A percentile compares a stretch with the other conserved stretches of the same genome.
Conservation (phyloP, 495 filamentous ascomycete species). For the Tuber microsphaerosporum region DNA sequence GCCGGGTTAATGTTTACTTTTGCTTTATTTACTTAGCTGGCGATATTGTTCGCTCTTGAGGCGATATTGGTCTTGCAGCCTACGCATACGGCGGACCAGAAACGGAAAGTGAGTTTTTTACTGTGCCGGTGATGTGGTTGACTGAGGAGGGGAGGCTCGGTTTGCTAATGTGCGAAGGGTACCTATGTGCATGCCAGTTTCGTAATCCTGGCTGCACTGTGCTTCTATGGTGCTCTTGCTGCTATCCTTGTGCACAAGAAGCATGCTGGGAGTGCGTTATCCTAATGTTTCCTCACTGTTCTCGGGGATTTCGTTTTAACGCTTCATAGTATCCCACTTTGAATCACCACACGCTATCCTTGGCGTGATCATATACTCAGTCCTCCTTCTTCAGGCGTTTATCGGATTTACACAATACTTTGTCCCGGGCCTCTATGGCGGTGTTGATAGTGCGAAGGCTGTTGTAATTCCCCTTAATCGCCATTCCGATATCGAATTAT, state of each 20-base stretch:
- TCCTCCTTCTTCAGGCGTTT: slow-evolving; percentile 62
- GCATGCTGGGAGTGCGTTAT: slow-evolving; percentile 14
- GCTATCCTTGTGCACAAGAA: slow-evolving; percentile 33
- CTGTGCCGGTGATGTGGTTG: neutral
- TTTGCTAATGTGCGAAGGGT: slow-evolving; percentile 46
- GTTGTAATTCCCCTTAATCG: slow-evolving; percentile 39
- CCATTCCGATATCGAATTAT: neutral
- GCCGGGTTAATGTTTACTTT: neutral
- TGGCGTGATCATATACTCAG: slow-evolving; percentile 66
- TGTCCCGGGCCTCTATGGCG: slow-evolving; percentile 62
- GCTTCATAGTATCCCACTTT: slow-evolving; percentile 52
- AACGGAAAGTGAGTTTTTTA: slow-evolving; percentile 44
- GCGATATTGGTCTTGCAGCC: slow-evolving; percentile 81
- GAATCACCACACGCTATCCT: slow-evolving; percentile 71
- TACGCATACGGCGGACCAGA: slow-evolving; percentile 67
- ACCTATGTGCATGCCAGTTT: slow-evolving; percentile 62
- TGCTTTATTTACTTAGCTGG: slow-evolving; percentile 39
- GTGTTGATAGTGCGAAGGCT: slow-evolving; percentile 67
- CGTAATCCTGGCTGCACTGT: slow-evolving; percentile 51
- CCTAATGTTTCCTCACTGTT: neutral
- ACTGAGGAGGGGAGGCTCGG: neutral
- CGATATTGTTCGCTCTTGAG: slow-evolving; percentile 65
- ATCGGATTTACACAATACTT: slow-evolving; percentile 77
- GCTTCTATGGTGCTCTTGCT: slow-evolving; percentile 28
- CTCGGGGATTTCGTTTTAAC: neutral